These are phyloP conservation scores for Cardamine chenopodiifolia DNA, from an alignment of 345 rosid species.

Conservation along the genomic window DNA sequence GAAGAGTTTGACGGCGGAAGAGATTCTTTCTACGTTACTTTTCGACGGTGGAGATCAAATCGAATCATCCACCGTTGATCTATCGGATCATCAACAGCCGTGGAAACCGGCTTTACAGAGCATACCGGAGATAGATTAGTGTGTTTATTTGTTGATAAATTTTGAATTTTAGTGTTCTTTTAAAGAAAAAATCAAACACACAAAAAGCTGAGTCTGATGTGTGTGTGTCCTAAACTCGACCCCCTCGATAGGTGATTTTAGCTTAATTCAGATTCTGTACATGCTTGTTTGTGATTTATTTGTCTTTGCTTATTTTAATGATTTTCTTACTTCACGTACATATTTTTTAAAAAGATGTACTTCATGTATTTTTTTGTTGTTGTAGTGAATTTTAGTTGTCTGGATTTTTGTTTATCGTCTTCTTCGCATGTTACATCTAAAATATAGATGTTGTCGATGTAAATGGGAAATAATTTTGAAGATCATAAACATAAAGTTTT, in stretches of 20 bases:
- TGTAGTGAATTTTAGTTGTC: no score
- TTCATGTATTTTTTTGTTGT: background rate
- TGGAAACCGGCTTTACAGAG: slow-evolving; percentile 45
- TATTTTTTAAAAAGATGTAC: background rate
- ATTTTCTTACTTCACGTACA: background rate
- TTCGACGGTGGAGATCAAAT: slow-evolving; percentile 25
- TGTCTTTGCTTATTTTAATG: background rate
- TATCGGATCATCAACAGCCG: slow-evolving; percentile 21
- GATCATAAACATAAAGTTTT: background rate
- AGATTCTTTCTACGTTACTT: slow-evolving; percentile 28
- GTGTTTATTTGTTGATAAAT: background rate
- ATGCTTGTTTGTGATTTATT: slow-evolving; percentile 5
- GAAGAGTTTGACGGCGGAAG: slow-evolving; percentile 37
- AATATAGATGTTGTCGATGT: background rate
- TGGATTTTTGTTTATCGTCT: background rate
- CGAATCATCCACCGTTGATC: background rate
- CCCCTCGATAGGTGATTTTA: slow-evolving; percentile 13
- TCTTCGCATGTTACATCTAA: background rate
- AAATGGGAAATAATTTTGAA: background rate
- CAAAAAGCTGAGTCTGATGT: slow-evolving; percentile 6
- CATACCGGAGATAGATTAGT: slow-evolving; percentile 41
- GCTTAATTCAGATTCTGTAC: slow-evolving; percentile 21
- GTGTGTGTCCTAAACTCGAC: slow-evolving; percentile 22
- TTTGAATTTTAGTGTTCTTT: no score
- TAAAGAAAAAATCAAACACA: background rate